Conservation (phyloP, 352 stramenopile species). For the Halophytophthora polymorphica region DNA sequence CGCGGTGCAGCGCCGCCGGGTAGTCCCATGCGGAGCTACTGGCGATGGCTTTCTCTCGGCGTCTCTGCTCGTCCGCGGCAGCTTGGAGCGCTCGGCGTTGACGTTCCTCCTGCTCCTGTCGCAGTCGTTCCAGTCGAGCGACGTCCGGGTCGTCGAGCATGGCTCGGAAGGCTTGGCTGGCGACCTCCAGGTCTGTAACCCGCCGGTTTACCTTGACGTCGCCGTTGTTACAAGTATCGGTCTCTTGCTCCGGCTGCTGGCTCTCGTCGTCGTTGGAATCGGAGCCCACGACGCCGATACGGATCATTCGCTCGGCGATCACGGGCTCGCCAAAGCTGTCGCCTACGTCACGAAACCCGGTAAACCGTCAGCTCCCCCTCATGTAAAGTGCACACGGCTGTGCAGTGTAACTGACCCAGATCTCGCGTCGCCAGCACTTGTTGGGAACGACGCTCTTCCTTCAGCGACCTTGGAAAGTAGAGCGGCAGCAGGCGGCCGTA, state of each 20-base stretch:
- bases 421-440: slow-evolving; percentile 29
- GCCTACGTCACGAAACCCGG: slow-evolving; percentile 14
- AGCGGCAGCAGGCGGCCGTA: slow-evolving; percentile 65
- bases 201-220: not conserved
- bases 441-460: slow-evolving; percentile 32
- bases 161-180: slow-evolving; percentile 52
- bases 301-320: slow-evolving; percentile 82
- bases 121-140: slow-evolving; percentile 45
- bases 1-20: slow-evolving; percentile 36
- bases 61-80: slow-evolving; percentile 17
- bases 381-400: not conserved
- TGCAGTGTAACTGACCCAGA: slow-evolving; percentile 26
- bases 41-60: slow-evolving; percentile 14
- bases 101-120: slow-evolving; percentile 33
- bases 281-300: slow-evolving; percentile 36
- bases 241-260: not conserved
- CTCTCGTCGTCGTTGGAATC: slow-evolving; percentile 11
- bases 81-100: slow-evolving; percentile 24
- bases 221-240: not conserved
- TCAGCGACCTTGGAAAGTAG: slow-evolving; percentile 60
- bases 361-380: not conserved
- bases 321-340: slow-evolving; percentile 74
- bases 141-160: slow-evolving; percentile 60
- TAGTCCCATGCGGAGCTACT: slow-evolving; percentile 29
- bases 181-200: slow-evolving; percentile 35